phyloP scores from a whole-genome alignment of 352 stramenopile genomes.

The Phytophthora sp. region DNA sequence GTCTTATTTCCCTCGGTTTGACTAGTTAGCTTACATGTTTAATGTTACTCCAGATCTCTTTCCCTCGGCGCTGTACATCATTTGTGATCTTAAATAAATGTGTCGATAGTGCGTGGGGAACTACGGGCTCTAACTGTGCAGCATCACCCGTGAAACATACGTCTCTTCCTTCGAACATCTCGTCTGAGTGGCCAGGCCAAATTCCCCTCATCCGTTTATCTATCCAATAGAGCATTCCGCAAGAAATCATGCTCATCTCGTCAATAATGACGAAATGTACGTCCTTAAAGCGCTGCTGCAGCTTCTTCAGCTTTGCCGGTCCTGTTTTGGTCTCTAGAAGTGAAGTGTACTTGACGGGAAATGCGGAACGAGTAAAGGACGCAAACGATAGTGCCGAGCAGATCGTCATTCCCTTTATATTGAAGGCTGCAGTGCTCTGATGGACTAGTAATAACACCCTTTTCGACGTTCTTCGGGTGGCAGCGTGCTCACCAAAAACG shows the following conservation, averaged over 20 bases:
- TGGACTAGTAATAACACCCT: neutral
- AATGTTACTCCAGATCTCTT: neutral
- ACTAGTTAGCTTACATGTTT: neutral
- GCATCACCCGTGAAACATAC: neutral
- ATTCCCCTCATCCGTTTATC: neutral
- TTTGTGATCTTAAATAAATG: neutral
- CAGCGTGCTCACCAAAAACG: neutral
- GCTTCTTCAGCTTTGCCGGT: neutral
- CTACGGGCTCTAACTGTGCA: neutral
- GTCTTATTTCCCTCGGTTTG: conserved; percentile 3
- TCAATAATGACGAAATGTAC: conserved; percentile 5
- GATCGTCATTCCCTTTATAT: conserved; percentile 1
- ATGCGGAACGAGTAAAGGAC: neutral
- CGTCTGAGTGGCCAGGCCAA: neutral
- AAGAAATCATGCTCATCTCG: conserved; percentile 3
- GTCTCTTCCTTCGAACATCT: neutral
- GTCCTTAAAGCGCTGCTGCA: neutral
- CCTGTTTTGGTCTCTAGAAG: neutral
- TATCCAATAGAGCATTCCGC: conserved; percentile 10
- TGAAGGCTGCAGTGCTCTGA: conserved; percentile 1
- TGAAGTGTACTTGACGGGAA: neutral
- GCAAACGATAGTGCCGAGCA: neutral
- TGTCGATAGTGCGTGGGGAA: neutral
- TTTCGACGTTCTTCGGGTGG: neutral
- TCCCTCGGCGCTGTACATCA: neutral